Base-by-base conservation (phyloP, 2,329 filamentous ascomycete species). In the Alternaria sp. region DNA sequence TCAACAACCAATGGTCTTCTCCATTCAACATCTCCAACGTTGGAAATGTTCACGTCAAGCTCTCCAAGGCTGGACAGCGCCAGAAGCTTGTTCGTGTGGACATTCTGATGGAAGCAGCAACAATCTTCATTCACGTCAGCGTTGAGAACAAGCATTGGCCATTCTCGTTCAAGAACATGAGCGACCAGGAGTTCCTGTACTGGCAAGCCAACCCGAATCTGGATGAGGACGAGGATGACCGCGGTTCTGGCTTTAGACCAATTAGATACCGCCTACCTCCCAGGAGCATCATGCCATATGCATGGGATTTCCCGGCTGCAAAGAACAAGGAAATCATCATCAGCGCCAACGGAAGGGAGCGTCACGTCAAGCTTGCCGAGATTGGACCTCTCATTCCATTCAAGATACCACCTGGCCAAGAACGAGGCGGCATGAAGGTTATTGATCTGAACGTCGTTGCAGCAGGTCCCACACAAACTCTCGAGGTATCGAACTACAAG, bases 221-320 rank as follows among this genome's bases (percentile, higher is more conserved):
- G 9, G 94, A 97, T 61, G 94, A 98, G 63, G 94, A 97, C 61
- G 94, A 94, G 56, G 90, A 92, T 68, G 92, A 97, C 72, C 84
- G 80, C 54, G 82, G 89, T 57, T 94, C 92, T 54, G 92, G 93
- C 4, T 99, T 95, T 92, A 91, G 92, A 65, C 94, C 93, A 2
- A 92, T 99, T 63, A 87, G 93, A 54, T 99, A 99, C 80, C 90
- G 94, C 32, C 84, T 99, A 30, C 96, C 96, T 2, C 89, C 94
- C 12, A 87, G 95, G 61, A 98, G 94, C 78, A 97, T 99, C 78
- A 99, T 99, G 95, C 95, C 96, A 0, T 99, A 99, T 73, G 94
- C 95, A 2, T 99, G 95, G 95, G 96, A 99, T 75, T 99, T 97
- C 80, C 96, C 95, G 1, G 94, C 95, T 1, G 94, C 93, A n/a